These are phyloP conservation scores for Ceratocystis diversiconidia DNA, from an alignment of 2,329 filamentous ascomycete genomes.

Conservation along the genomic window DNA sequence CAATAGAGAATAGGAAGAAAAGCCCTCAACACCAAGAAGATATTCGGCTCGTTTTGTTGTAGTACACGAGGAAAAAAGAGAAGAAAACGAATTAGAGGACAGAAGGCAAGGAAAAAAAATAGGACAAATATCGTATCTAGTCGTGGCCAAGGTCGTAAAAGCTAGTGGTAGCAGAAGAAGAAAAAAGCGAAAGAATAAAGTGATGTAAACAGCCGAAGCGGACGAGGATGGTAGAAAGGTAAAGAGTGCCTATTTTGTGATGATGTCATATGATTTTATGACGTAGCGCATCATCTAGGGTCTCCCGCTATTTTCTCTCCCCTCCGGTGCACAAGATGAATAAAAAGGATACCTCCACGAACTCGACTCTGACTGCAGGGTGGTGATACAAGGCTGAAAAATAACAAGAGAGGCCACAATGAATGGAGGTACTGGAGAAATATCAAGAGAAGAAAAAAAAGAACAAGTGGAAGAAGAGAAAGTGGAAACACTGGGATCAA, in stretches of 20 bases:
- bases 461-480: conserved; percentile 7
- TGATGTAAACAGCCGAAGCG: background rate
- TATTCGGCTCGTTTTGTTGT: background rate
- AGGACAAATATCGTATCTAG: conserved; percentile 6
- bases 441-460: conserved; percentile 17
- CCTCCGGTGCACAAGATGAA: conserved; percentile 12
- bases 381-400: conserved; percentile 17
- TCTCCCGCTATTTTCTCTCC: background rate
- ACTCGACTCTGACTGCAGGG: conserved; percentile 18
- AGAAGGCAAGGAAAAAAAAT: background rate
- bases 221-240: background rate
- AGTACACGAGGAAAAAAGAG: conserved; percentile 6
- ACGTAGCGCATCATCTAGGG: background rate
- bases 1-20: conserved; percentile 19
- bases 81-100: conserved; percentile 10
- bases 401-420: conserved; percentile 7
- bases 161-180: conserved; percentile 20
- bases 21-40: conserved; percentile 17
- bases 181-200: conserved; percentile 3
- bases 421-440: conserved; percentile 7
- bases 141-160: conserved; percentile 8
- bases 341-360: conserved; percentile 19
- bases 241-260: background rate
- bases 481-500: conserved; percentile 29
- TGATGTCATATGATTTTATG: background rate